Conservation (phyloP, 345 rosid species). For the Salix brachista region DNA sequence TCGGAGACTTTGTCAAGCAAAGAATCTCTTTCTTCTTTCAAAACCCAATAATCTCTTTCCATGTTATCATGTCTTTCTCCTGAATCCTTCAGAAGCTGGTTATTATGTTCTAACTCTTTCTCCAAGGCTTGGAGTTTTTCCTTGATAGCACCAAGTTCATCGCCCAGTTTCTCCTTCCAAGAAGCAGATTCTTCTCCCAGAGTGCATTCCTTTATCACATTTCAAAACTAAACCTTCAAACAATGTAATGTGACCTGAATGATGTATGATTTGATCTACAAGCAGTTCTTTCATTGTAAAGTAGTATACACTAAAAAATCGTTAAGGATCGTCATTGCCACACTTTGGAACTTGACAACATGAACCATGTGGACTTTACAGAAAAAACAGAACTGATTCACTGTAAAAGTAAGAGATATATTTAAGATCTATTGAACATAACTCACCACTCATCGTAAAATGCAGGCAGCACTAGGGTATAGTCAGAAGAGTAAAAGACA, state of each 20-base stretch:
- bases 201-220: conserved; percentile 56
- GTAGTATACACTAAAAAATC: neutral
- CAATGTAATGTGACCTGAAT: conserved; percentile 2
- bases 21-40: conserved; percentile 62
- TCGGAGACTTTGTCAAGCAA: conserved; percentile 39
- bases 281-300: neutral
- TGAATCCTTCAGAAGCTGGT: conserved; percentile 45
- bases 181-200: conserved; percentile 36
- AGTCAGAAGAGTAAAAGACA: neutral
- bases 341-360: neutral
- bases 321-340: neutral
- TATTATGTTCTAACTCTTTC: conserved; percentile 41
- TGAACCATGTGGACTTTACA: neutral
- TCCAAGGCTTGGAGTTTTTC: conserved; percentile 44
- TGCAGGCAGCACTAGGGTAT: neutral
- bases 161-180: conserved; percentile 39
- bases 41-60: conserved; percentile 48
- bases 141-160: conserved; percentile 47
- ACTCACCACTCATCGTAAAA: neutral
- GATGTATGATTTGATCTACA: neutral
- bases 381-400: neutral
- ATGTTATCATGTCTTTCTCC: conserved; percentile 44
- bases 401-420: neutral
- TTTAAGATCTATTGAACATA: neutral
- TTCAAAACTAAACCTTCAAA: conserved; percentile 43